Evolutionary conservation across 148 eudicot genomes (phyloP).

Genomic region (Nyssa sinensis): DNA sequence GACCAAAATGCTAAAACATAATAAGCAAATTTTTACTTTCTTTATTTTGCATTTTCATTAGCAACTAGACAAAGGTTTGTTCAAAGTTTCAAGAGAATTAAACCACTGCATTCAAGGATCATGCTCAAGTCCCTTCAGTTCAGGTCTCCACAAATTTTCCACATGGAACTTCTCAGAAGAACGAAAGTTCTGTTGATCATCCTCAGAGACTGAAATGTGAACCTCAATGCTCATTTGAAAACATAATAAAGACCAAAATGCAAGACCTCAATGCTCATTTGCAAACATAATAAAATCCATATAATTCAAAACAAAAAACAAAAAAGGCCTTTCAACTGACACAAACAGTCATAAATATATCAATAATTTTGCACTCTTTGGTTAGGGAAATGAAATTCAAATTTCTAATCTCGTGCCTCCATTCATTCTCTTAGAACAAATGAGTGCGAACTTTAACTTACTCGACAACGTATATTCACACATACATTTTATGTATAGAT

Average conservation of each 20-base stretch:
- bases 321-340: too few relatives aligned
- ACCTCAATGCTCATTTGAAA: neutral
- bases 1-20: too few relatives aligned
- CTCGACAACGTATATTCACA: neutral
- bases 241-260: neutral
- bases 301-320: too few relatives aligned
- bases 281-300: neutral
- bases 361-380: too few relatives aligned
- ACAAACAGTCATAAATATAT: too few relatives aligned
- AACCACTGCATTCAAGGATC: neutral
- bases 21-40: too few relatives aligned
- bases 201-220: neutral
- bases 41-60: too few relatives aligned
- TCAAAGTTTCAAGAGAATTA: neutral
- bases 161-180: constrained; percentile 14
- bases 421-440: too few relatives aligned
- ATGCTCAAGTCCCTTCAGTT: constrained; percentile 13
- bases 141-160: constrained; percentile 19
- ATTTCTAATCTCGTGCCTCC: neutral
- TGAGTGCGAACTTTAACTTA: too few relatives aligned
- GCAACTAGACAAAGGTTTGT: too few relatives aligned
- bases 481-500: neutral
- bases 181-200: constrained; percentile 12
- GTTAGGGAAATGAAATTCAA: too few relatives aligned
- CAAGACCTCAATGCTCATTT: neutral